Base-by-base conservation (phyloP, 768 basidiomycete species). In the Trametes coccinea region DNA sequence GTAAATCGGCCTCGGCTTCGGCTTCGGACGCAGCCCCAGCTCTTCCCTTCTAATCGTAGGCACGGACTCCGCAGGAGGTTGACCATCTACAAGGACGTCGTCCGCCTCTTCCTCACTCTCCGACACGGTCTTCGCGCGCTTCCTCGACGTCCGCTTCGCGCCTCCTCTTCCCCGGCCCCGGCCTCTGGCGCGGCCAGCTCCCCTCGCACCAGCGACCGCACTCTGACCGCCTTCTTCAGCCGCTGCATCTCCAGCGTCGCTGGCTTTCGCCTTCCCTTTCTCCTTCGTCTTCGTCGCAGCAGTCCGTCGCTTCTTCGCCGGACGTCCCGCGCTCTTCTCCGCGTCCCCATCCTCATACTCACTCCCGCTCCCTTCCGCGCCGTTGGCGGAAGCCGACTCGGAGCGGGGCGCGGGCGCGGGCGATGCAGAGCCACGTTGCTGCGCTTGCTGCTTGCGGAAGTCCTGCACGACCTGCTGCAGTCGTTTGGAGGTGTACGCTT, bases 391-490 rank as follows among this genome's bases (percentile, higher is more conserved):
- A 8, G 69, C 73, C 16, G 48, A 56, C 4, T 22, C 43, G 34
- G 11, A 37, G 11, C 34, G 34, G 9, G 53, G 59, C 16, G 63
- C 51, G 16, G 63, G 39, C 11, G 50, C 46, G 5, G 58, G 29
- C 0, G 65, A 48, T 27, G 9, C 30, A 4, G 48, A 49, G 11
- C 29, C 30, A 29, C 48, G 11, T 52, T 49, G 68, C 75, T 63
- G 76, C 69, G 62, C 67, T 37, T 71, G 74, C 61, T 77, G 73
- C 70, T 85, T 88, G 57, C 91, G 81, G 70, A 89, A 92, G 60
- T 91, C 90, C 30, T 84, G 79, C n/a, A 94, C 88, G 8, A 93
- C 89, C 70, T 93, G 82, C 71, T 96, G 92, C 60, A 97, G 75
- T 7, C 95, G 84, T 74, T 93, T 95, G 72, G 90, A 92, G 3